These are phyloP conservation scores for Mikania micrantha DNA, from an alignment of 129 eudicot genomes.

Conservation along the genomic window DNA sequence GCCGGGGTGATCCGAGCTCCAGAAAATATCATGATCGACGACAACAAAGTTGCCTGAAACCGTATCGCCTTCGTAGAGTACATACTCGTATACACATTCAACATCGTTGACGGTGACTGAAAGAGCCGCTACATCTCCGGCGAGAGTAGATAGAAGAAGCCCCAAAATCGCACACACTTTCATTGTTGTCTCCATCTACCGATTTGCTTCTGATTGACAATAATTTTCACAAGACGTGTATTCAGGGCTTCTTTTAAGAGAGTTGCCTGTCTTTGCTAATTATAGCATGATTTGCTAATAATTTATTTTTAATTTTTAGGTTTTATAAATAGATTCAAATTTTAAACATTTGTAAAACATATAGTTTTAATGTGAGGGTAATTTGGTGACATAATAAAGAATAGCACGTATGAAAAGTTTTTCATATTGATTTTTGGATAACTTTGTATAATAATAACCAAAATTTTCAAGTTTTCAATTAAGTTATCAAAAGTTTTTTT, in stretches of 20 bases:
- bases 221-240: background rate
- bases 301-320: too few species aligned
- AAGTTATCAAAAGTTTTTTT: too few species aligned
- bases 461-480: too few species aligned
- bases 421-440: too few species aligned
- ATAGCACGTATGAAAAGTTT: too few species aligned
- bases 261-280: background rate
- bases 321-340: too few species aligned
- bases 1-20: slow-evolving; percentile 99
- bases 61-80: slow-evolving; percentile 85
- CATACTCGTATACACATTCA: slow-evolving; percentile 92
- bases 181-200: slow-evolving; percentile 23
- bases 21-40: slow-evolving; percentile 89
- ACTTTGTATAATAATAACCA: too few species aligned
- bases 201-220: background rate
- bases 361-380: too few species aligned
- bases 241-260: background rate
- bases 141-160: slow-evolving; percentile 32
- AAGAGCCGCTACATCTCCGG: slow-evolving; percentile 39
- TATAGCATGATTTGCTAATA: too few species aligned
- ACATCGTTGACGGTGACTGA: slow-evolving; percentile 79
- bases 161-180: slow-evolving; percentile 18
- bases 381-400: too few species aligned
- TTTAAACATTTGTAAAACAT: too few species aligned
- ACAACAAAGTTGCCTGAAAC: slow-evolving; percentile 91